Evolutionary conservation across 306 rosid species (phyloP), one percentile per base, ranked within the genome.

Genomic region (Castanea crenata): DNA sequence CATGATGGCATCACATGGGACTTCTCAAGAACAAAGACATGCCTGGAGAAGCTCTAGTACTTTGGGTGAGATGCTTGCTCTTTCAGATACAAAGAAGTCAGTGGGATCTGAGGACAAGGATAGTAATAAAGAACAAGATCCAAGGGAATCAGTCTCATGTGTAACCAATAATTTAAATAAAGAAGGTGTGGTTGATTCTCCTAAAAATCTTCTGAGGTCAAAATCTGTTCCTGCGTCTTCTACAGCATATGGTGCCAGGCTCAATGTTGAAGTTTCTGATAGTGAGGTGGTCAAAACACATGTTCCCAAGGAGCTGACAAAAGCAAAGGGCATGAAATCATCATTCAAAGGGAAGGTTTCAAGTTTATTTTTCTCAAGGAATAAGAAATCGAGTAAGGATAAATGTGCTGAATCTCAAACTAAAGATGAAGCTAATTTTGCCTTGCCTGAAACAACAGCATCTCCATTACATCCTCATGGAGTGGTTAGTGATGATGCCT

Each of bases 31-130:
- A 72, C 93, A 84, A 78, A 87, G 88, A 72, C 85, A 73, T 76
- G 71, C 75, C 11, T 67, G 85, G 46, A 87, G 90, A 85, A 89
- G 86, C 85, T 90, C 97, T 32, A 86, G 92, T 84, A 93, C 99
- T 16, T 82, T 96, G 80, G 98, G 98, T 32, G 99, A 96, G 80
- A 91, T 96, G 99, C 99, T 96, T 62, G 91, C 97, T 56, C 92
- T 96, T 73, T 85, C 90, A 8, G 90, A 88, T 76, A 56, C 64
- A 73, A 96, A 87, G 90, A 96, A 90, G 82, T 74, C 87, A 8
- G 68, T 59, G 19, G 70, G 82, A 78, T 76, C 88, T 80, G 85
- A 75, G 76, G 85, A 73, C 81, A 86, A 81, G 74, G 71, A 57
- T 83, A 2, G 51, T 70, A 71, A 59, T 74, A 87, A 83, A 68